phyloP scores from a whole-genome alignment of 1,139 yeast genomes.

The Geotrichum siamense region DNA sequence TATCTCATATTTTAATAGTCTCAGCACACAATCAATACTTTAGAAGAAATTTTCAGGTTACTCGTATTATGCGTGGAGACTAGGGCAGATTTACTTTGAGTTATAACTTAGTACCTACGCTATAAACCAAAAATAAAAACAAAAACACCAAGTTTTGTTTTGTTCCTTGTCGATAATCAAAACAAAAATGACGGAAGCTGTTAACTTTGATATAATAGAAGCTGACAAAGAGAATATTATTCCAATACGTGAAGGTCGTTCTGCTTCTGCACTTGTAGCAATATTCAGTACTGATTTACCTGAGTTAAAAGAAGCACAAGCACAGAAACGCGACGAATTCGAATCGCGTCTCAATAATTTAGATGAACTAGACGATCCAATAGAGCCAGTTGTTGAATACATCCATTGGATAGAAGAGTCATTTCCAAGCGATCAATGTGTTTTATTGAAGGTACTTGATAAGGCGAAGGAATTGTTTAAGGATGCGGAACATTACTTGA shows the following conservation, averaged over 20 bases:
- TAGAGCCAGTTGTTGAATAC: constrained; percentile 64
- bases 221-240: constrained; percentile 73
- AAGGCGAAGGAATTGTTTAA: constrained; percentile 64
- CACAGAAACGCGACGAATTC: constrained; percentile 30
- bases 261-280: constrained; percentile 52
- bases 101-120: too few relatives aligned
- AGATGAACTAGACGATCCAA: constrained; percentile 72
- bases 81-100: too few relatives aligned
- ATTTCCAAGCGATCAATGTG: constrained; percentile 61
- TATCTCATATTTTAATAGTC: too few relatives aligned
- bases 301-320: constrained; percentile 24
- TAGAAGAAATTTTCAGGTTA: too few relatives aligned
- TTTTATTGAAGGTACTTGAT: constrained; percentile 57
- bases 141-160: not conserved
- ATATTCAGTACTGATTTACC: constrained; percentile 35
- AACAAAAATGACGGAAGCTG: constrained; percentile 17
- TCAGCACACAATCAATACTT: too few relatives aligned
- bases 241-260: constrained; percentile 63
- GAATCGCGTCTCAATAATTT: constrained; percentile 41
- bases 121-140: too few relatives aligned
- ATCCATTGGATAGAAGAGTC: constrained; percentile 62
- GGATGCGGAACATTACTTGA: constrained; percentile 59
- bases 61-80: too few relatives aligned
- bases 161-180: too few relatives aligned
- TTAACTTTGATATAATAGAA: constrained; percentile 52